phyloP scores from a whole-genome alignment of 176 grass and related monocot genomes.

The Dendrocalamus sinicus region DNA sequence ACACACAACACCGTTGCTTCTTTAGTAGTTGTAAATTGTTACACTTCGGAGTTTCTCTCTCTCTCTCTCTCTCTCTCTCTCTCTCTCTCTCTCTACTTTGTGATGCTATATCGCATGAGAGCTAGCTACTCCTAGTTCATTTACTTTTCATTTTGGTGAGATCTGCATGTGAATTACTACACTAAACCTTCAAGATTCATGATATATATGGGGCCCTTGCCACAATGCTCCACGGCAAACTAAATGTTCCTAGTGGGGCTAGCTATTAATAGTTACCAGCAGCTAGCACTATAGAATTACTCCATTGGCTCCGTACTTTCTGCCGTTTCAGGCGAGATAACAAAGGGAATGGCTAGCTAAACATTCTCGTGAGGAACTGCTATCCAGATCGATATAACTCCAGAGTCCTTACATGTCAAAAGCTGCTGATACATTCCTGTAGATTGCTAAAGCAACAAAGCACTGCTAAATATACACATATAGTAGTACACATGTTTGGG shows the following conservation, averaged over 20 bases:
- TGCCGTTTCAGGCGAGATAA: conserved; percentile 16
- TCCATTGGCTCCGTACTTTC: not conserved
- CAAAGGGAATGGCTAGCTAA: conserved; percentile 16
- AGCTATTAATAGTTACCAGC: conserved; percentile 31
- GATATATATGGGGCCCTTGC: not conserved
- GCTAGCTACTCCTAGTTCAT: not conserved
- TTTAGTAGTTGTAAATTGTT: not conserved
- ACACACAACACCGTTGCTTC: not conserved
- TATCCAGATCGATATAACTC: conserved; percentile 29
- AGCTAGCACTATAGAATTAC: conserved; percentile 36
- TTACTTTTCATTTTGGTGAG: not conserved
- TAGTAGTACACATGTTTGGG: not conserved
- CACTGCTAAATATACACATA: not conserved
- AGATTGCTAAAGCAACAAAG: conserved; percentile 16
- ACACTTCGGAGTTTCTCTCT: not conserved
- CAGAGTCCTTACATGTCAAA: conserved; percentile 30
- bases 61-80: not conserved
- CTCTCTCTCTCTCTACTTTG: not conserved
- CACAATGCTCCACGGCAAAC: conserved; percentile 12
- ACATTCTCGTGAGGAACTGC: conserved; percentile 31
- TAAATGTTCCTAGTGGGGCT: conserved; percentile 29
- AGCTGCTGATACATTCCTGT: conserved; percentile 26
- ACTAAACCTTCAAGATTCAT: not conserved
- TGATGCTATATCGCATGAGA: conserved; percentile 35
- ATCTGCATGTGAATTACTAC: not conserved